Evolutionary conservation across 2,329 filamentous ascomycete species (phyloP).

Genomic region (Bipolaris victoriae): DNA sequence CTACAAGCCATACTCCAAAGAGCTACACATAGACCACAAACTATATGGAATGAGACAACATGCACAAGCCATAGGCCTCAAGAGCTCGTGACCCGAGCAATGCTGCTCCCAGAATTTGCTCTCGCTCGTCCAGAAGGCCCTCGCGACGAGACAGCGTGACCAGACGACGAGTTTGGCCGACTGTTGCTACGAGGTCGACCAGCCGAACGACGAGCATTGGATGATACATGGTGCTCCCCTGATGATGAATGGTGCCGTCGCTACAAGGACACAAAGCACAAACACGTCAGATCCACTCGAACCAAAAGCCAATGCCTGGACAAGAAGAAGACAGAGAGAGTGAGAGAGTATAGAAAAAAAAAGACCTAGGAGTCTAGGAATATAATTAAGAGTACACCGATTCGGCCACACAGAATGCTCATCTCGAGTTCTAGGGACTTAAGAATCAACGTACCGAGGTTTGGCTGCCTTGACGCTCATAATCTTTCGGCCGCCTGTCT

Average conservation of each 20-base stretch:
- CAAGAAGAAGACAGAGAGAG: constrained; percentile 33
- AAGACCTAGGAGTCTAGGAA: constrained; percentile 46
- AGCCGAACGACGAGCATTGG: constrained; percentile 41
- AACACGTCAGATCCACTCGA: constrained; percentile 50
- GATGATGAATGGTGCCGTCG: constrained; percentile 47
- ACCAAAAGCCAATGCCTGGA: constrained; percentile 44
- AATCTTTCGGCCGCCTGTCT: constrained; percentile 49
- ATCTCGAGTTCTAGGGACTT: constrained; percentile 49
- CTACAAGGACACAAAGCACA: constrained; percentile 48
- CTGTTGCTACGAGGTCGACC: constrained; percentile 50
- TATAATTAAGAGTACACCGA: constrained; percentile 52
- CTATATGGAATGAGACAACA: constrained; percentile 7
- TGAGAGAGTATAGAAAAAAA: constrained; percentile 34
- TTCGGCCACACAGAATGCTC: constrained; percentile 49
- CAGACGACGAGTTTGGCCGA: constrained; percentile 47
- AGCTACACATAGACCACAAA: constrained; percentile 12
- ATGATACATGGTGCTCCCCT: constrained; percentile 42
- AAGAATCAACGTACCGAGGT: constrained; percentile 54
- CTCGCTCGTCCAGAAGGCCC: constrained; percentile 36
- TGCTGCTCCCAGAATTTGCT: constrained; percentile 39
- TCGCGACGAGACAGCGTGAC: constrained; percentile 33
- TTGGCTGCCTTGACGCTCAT: constrained; percentile 49
- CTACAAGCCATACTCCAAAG: constrained; percentile 20
- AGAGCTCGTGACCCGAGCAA: constrained; percentile 32
- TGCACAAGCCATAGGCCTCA: constrained; percentile 1